Evolutionary conservation across 345 rosid genomes (phyloP), one percentile per base, ranked within the genome.

Genomic region (Populus davidiana): DNA sequence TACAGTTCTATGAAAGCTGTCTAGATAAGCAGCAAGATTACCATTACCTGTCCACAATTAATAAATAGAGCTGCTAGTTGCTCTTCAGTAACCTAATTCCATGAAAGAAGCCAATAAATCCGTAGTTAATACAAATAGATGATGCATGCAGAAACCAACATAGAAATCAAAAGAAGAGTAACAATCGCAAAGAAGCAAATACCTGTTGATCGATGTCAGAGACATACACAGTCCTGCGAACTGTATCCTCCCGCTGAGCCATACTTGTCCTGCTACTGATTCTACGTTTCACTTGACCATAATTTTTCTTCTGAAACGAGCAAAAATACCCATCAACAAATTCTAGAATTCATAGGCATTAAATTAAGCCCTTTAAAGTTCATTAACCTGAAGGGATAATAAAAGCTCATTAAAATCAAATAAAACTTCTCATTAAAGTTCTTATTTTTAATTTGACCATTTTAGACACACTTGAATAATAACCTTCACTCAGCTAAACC

Each of bases 231-330:
- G 97, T 92, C 85, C 90, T 90, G 88, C 87, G 87, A 74, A 96
- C 94, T 20, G 92, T 87, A 70, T 94, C 99, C 6, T 94, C 95
- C 66, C 86, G 93, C 83, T 96, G 98, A 35, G 99, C 98, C 85
- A 87, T 78, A 78, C 92, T 88, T 59, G 97, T 92, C 81, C 98
- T 90, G 74, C 78, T 81, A 79, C 92, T 96, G 86, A 88, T 79
- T 86, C 92, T 92, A 81, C 92, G 77, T 84, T 86, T 90, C 73
- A 91, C 97, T 82, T 91, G 97, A 79, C 83, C 83, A 81, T 71
- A 88, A 75, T 86, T 91, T 86, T 88, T 92, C 89, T 88, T 94
- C 97, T 96, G 90, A 5, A 61, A 83, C 62, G 43, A n/a, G 63
- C 68, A 38, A 76, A 77, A 31, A 35, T 67, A 39, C 14, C 21